phyloP scores from a whole-genome alignment of 148 eudicot genomes.

The Arbutus unedo region DNA sequence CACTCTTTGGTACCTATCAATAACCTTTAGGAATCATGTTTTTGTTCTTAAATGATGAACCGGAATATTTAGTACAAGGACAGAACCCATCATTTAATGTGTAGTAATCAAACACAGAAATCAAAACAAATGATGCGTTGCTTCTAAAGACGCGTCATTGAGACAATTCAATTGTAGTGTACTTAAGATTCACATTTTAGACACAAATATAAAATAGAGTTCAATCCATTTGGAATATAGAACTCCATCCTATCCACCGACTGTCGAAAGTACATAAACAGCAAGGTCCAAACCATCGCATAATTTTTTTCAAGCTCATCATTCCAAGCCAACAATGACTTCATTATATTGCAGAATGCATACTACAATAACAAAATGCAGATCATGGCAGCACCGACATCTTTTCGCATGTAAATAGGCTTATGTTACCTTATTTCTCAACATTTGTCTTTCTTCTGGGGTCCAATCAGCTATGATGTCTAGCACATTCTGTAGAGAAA shows the following conservation, averaged over 20 bases:
- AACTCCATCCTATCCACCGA: neutral
- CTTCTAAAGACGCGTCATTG: neutral
- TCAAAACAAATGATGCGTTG: neutral
- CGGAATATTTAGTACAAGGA: neutral
- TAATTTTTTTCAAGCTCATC: neutral
- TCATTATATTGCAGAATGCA: neutral
- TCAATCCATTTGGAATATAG: neutral
- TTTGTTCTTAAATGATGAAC: neutral
- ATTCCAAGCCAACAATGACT: neutral
- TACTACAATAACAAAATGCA: neutral
- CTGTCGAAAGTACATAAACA: neutral
- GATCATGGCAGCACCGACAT: neutral
- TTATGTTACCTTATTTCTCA: conserved; percentile 73
- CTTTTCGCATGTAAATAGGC: neutral
- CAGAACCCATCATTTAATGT: neutral
- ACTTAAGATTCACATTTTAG: neutral
- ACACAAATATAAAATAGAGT: neutral
- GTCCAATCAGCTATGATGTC: conserved; percentile 95
- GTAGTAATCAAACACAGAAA: neutral
- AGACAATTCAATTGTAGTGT: too few relatives aligned
- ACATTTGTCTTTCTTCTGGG: conserved; percentile 82
- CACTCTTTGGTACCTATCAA: conserved; percentile 75
- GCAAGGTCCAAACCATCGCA: neutral
- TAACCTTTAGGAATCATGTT: conserved; percentile 20
- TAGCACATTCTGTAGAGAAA: conserved; percentile 70